Evolutionary conservation across 2,329 filamentous ascomycete genomes (phyloP), one percentile per base, ranked within the genome.

Genomic region (Ascochyta rabiei): DNA sequence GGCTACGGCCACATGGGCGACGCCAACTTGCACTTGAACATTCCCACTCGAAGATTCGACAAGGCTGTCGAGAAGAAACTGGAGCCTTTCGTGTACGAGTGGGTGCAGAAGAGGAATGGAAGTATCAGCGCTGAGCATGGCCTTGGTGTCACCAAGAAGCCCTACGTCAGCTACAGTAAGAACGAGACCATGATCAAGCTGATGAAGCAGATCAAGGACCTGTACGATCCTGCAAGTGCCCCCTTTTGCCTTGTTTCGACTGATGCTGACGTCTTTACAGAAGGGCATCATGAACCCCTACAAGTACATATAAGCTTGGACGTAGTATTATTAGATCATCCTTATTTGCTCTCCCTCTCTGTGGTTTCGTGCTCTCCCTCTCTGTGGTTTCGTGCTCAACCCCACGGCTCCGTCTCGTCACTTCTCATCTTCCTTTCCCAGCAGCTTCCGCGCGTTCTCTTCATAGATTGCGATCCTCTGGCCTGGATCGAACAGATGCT

Each of bases 271-370:
- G 1, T 18, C 15, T 0, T 7, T 26, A 7, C 28, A 96, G 91
- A 96, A 96, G 66, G 93, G 92, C 42, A 98, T 98, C 77, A 96
- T 98, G 91, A 98, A 97, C 78, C 93, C 93, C 0, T 98, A 98
- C 82, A 98, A 98, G 79, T 98, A 97, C 75, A 89, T 98, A 65
- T 81, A 74, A 41, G 39, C 26, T 12, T 31, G 12, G 6, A 8
- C 48, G 9, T 39, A 30, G 44, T 43, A 48, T 47, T 39, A 57
- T 39, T 40, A 56, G 23, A 46, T 9, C 13, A 48, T 56, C 21
- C 5, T 45, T 40, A 26, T 8, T 33, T 34, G 18, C 38, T 49
- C 15, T 39, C 13, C 18, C 18, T 21, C 37, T 31, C 21, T 47
- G 31, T 12, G 15, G 4, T 45, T 40, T 23, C 10, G 28, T 34